Conservation (phyloP, 2,329 filamentous ascomycete species). For the Camillea tinctor region DNA sequence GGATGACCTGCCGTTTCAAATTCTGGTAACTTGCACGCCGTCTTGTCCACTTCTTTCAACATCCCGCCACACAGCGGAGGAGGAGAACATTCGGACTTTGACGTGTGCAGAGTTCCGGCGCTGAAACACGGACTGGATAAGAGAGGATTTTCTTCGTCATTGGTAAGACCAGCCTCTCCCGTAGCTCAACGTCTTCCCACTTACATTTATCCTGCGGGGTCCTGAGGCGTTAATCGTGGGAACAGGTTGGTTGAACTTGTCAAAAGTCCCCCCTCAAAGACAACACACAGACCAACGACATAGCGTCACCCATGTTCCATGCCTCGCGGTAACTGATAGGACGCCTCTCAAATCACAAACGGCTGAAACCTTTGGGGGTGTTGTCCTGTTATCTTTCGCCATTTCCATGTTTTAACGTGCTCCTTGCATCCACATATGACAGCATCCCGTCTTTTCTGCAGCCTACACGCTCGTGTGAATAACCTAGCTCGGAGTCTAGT, state of each 20-base stretch:
- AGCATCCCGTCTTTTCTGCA: not conserved
- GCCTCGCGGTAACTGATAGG: constrained; percentile 7
- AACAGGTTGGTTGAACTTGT: not conserved
- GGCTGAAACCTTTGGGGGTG: not conserved
- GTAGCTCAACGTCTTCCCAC: constrained; percentile 3
- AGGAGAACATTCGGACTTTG: not conserved
- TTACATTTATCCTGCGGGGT: not conserved
- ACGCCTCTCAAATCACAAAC: not conserved
- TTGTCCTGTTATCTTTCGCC: not conserved
- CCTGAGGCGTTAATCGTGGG: not conserved
- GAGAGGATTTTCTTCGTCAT: not conserved
- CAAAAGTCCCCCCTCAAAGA: not conserved
- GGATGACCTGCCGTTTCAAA: no score
- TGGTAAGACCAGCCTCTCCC: not conserved
- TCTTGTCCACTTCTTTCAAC: no score
- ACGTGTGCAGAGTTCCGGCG: not conserved
- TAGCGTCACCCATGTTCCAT: constrained; percentile 12
- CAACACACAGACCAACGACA: not conserved
- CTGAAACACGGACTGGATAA: not conserved
- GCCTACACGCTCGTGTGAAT: no score
- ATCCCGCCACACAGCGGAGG: no score
- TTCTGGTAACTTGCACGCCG: no score
- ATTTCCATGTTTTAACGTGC: not conserved
- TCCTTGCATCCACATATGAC: not conserved
- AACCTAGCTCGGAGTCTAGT: no score